phyloP scores from a whole-genome alignment of 2,329 filamentous ascomycete genomes.

The Alternaria atra region DNA sequence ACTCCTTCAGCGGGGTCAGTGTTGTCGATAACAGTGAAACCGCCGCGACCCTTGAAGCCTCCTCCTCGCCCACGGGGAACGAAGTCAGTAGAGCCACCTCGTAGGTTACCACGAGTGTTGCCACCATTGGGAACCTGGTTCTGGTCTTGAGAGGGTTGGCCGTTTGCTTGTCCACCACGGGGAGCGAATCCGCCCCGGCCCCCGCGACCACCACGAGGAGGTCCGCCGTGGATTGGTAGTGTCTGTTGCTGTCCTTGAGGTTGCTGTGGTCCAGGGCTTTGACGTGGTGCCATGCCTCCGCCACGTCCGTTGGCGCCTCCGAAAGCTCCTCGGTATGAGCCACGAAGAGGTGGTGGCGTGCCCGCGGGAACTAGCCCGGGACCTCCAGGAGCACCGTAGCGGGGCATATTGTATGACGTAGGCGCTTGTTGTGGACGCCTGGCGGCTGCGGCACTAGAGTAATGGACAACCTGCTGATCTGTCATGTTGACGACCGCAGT shows the following conservation, averaged over 20 bases:
- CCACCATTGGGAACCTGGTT: conserved; percentile 34
- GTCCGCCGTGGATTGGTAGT: conserved; percentile 52
- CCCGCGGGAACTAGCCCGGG: conserved; percentile 68
- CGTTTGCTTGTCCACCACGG: conserved; percentile 42
- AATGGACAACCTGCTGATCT: conserved; percentile 78
- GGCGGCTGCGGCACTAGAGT: conserved; percentile 66
- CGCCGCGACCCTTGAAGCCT: conserved; percentile 48
- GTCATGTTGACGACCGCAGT: conserved; percentile 90
- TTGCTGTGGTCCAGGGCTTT: conserved; percentile 36
- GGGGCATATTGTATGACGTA: conserved; percentile 62
- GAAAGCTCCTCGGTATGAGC: conserved; percentile 67
- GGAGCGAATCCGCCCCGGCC: conserved; percentile 51
- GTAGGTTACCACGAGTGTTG: conserved; percentile 42
- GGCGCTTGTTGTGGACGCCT: conserved; percentile 60
- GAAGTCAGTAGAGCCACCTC: conserved; percentile 39
- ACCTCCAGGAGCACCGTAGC: conserved; percentile 65
- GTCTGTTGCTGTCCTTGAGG: conserved; percentile 45
- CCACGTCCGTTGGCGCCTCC: conserved; percentile 57
- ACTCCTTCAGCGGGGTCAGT: conserved; percentile 63
- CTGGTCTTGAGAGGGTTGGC: conserved; percentile 33
- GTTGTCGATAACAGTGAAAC: conserved; percentile 59
- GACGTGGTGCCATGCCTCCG: conserved; percentile 47
- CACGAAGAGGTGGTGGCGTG: conserved; percentile 65
- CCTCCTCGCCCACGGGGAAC: conserved; percentile 54
- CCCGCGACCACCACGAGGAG: conserved; percentile 51